Base-by-base conservation (phyloP, 352 stramenopile genomes). In the Phytopythium delawarense region DNA sequence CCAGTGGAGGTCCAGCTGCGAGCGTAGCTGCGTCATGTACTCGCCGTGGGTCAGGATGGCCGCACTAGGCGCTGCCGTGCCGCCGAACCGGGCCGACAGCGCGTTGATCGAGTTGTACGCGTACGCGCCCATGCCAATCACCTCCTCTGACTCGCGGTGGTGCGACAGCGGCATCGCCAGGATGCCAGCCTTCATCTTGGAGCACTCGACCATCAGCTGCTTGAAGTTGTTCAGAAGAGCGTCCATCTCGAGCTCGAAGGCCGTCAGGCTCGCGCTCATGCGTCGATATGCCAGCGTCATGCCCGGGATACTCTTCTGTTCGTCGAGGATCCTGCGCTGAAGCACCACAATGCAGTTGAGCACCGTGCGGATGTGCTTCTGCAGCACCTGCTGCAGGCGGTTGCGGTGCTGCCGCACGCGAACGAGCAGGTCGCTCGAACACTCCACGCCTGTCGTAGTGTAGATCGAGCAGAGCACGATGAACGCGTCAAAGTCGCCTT, bases 391-490 rank as follows among this genome's bases (percentile, higher is more conserved):
- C 11, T 72, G 73, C 21, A 95, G 65, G 4, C 78, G 76, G 7
- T 71, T 79, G 35, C 86, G 84, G 55, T 95, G 85, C 65, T 89
- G 78, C 9, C 80, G 75, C 34, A 95, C 57, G 57, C 85, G 86
- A 34, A 91, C 71, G 21, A 92, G 68, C 66, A 95, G 65, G 60
- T 92, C 85, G 54, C 73, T 86, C 7, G 79, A 75, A 32, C 82
- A 92, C 42, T 69, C 57, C 2, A 95, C 84, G 2, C 79, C 79
- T 28, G 78, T 73, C 25, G 65, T 68, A 53, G 89, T 72, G 57
- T 95, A 95, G 44, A 95, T 92, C n/a, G 84, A 91, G 65, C 86
- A 95, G 25, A 95, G 59, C 57, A 92, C 85, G 34, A 91, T 87
- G 59, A 89, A 95, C 23, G 84, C 86, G 42, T 95, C 84, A 57